Evolutionary conservation across 495 filamentous ascomycete genomes (phyloP).

Genomic region (Penicillium canescens): DNA sequence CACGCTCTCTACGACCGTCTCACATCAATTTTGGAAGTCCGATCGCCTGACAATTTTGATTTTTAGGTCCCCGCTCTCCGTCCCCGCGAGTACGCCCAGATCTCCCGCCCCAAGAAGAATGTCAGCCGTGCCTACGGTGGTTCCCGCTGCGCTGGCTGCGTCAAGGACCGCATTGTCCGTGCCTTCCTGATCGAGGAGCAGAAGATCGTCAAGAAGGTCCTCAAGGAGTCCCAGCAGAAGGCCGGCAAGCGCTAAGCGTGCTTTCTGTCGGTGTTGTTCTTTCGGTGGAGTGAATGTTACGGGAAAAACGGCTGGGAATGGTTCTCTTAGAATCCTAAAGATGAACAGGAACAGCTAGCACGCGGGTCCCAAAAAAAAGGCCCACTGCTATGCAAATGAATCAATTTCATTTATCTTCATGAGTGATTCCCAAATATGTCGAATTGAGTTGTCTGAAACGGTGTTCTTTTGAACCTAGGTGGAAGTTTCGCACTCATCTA

Average conservation of each 20-base stretch:
- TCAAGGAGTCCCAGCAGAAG: slow-evolving; percentile 92
- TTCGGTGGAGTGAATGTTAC: slow-evolving; percentile 43
- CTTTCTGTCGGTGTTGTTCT: slow-evolving; percentile 44
- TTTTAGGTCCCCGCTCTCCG: slow-evolving; percentile 88
- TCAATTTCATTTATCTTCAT: slow-evolving; percentile 36
- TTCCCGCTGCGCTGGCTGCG: slow-evolving; percentile 96
- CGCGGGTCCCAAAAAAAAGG: slow-evolving; percentile 18
- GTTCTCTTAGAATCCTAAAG: slow-evolving; percentile 34
- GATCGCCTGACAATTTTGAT: slow-evolving; percentile 22
- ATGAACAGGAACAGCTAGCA: slow-evolving; percentile 38
- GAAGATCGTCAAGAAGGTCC: slow-evolving; percentile 99
- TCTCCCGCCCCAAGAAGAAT: slow-evolving; percentile 98
- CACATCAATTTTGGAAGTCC: slow-evolving; percentile 1
- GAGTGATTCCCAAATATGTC: slow-evolving; percentile 22
- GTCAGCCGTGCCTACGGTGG: slow-evolving; percentile 98
- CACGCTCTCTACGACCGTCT: slow-evolving; percentile 10
- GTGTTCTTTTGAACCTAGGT: background rate
- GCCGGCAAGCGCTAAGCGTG: slow-evolving; percentile 51
- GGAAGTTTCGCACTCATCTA: background rate
- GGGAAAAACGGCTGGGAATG: slow-evolving; percentile 38
- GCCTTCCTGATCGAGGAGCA: slow-evolving; percentile 99
- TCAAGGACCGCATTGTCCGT: slow-evolving; percentile 94
- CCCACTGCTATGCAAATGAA: slow-evolving; percentile 34
- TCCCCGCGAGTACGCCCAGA: slow-evolving; percentile 91
- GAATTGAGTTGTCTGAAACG: slow-evolving; percentile 15